Evolutionary conservation across 768 basidiomycete genomes (phyloP), one percentile per base, ranked within the genome.

Genomic region (Tricholoma furcatifolium): DNA sequence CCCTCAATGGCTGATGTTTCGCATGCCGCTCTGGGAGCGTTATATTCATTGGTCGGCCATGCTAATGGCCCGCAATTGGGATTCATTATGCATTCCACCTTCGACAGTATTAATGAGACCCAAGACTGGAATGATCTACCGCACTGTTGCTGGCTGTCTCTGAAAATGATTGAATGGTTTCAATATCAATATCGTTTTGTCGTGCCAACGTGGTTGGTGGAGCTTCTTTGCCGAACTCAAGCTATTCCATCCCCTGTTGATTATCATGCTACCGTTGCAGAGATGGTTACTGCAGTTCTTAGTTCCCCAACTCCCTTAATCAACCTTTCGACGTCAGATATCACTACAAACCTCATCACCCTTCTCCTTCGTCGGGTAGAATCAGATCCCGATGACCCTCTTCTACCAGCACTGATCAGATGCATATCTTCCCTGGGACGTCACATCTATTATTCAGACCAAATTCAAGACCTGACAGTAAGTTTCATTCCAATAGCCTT

Each of bases 391-490:
- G 70, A 81, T 10, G 93, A 95, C 60, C 54, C 75, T 6, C 73
- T 93, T 9, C 71, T 98, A 10, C 77, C 83, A 0, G 67, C 78
- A 7, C 66, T 94, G 47, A 87, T 94, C 7, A 77, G 84, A 50
- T 88, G 88, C 62, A 87, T 95, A 39, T 76, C 88, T 2, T 90
- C 93, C 0, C 75, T 98, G 10, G 93, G 93, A 32, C 84, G 88
- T 10, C 93, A 96, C 63, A 85, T 96, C 49, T 95, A 97, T 73
- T 98, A 98, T 64, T 88, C 92, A 35, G 95, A 97, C 67, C 95
- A 98, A 69, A 92, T 94, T 45, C 91, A 93, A 63, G 95, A 97
- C 64, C 82, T 97, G 40, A 84, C 91, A 1, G 78, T 80, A 43
- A 66, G 79, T 51, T 34, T 36, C 46, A 34, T 27, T 31, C 45